phyloP scores from a whole-genome alignment of 2,329 filamentous ascomycete species.

The Penicillium sp. region DNA sequence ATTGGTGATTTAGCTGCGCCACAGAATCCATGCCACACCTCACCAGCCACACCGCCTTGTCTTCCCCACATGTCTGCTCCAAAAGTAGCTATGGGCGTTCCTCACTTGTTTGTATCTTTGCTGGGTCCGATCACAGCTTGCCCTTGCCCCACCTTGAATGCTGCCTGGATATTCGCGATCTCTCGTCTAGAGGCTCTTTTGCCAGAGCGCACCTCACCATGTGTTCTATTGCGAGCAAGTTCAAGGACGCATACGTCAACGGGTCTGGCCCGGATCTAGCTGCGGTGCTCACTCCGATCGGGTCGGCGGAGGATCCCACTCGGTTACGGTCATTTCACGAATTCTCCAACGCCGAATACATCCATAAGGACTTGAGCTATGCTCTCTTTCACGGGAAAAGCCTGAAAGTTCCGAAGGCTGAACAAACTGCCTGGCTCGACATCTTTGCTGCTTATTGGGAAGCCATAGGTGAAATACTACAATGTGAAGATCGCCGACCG shows the following conservation, averaged over 20 bases:
- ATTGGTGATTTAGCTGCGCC: conserved; percentile 11
- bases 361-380: conserved; percentile 67
- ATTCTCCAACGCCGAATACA: conserved; percentile 63
- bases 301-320: conserved; percentile 59
- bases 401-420: conserved; percentile 58
- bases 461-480: conserved; percentile 68
- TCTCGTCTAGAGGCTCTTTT: background rate
- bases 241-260: conserved; percentile 62
- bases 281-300: conserved; percentile 67
- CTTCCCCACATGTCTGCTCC: conserved; percentile 14
- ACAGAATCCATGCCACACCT: background rate
- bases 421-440: conserved; percentile 78
- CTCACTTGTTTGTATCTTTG: conserved; percentile 1
- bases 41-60: conserved; percentile 12
- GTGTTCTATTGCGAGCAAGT: conserved; percentile 70
- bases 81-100: conserved; percentile 5
- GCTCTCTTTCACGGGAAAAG: conserved; percentile 61
- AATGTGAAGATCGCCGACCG: conserved; percentile 53
- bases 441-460: conserved; percentile 83
- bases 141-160: conserved; percentile 1
- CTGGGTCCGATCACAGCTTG: background rate
- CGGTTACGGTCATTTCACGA: conserved; percentile 68
- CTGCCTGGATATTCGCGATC: background rate
- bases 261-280: conserved; percentile 71
- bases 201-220: conserved; percentile 46